A percentile compares a stretch with the other conserved stretches of the same genome.
These are phyloP conservation scores for Starmerella stigmatis DNA, from an alignment of 805 yeast species.

Conservation along the genomic window DNA sequence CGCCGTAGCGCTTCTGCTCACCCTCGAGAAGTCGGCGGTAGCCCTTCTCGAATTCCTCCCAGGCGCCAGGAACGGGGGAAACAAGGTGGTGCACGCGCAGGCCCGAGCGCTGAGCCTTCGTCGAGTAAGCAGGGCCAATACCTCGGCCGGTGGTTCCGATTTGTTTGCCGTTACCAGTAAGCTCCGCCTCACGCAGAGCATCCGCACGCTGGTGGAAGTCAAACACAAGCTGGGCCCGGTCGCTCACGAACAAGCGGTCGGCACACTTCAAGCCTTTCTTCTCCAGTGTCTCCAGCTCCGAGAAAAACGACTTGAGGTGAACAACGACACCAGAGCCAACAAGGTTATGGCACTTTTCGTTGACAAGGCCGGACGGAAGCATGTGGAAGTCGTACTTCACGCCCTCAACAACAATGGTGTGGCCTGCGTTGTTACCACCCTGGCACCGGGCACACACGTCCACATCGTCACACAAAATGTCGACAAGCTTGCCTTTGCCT, in stretches of 20 bases:
- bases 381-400: slow-evolving; percentile 94
- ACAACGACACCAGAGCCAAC: slow-evolving; percentile 95
- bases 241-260: slow-evolving; percentile 74
- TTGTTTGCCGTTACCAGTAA: slow-evolving; percentile 64
- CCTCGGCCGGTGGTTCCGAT: slow-evolving; percentile 99
- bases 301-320: slow-evolving; percentile 86
- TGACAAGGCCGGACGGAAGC: slow-evolving; percentile 96
- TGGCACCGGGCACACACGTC: slow-evolving; percentile 94
- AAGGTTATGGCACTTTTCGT: slow-evolving; percentile 78
- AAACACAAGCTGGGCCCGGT: slow-evolving; percentile 92
- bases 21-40: slow-evolving; percentile 69
- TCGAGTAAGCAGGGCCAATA: slow-evolving; percentile 95
- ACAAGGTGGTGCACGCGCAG: slow-evolving; percentile 93
- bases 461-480: slow-evolving; percentile 83
- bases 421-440: slow-evolving; percentile 99
- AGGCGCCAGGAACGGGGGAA: slow-evolving; percentile 76
- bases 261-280: slow-evolving; percentile 65
- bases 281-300: slow-evolving; percentile 72
- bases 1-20: slow-evolving; percentile 84
- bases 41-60: slow-evolving; percentile 79
- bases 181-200: slow-evolving; percentile 86
- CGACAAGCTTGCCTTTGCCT: slow-evolving; percentile 97
- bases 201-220: slow-evolving; percentile 98
- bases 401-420: slow-evolving; percentile 85
- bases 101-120: slow-evolving; percentile 95